Percentiles rank a stretch among this genome's conserved stretches.
These are phyloP conservation scores for Candida stauntonica DNA, from an alignment of 805 yeast species.

Conservation along the genomic window DNA sequence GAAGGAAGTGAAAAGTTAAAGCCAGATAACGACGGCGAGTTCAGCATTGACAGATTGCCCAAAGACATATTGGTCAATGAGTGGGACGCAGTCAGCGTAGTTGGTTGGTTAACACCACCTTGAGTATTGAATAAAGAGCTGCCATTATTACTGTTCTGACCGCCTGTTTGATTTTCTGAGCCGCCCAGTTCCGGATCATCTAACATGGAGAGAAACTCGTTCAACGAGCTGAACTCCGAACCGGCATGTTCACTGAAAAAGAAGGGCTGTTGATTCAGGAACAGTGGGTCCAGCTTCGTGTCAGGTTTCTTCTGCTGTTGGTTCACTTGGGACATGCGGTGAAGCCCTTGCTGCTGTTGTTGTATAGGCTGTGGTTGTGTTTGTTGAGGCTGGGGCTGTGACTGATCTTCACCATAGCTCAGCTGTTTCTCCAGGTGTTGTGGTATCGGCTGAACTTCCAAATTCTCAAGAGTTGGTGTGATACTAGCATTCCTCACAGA, in stretches of 20 bases:
- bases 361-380: constrained; percentile 7
- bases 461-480: constrained; percentile 13
- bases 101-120: constrained; percentile 1
- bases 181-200: constrained; percentile 91
- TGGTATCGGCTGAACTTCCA: constrained; percentile 21
- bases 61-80: constrained; percentile 27
- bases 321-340: neutral
- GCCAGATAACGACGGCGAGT: constrained; percentile 21
- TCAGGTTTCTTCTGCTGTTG: constrained; percentile 8
- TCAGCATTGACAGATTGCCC: constrained; percentile 20
- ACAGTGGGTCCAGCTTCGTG: constrained; percentile 15
- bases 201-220: constrained; percentile 84
- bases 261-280: constrained; percentile 56
- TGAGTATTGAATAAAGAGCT: constrained; percentile 12
- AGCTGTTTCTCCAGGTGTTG: constrained; percentile 20
- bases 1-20: constrained; percentile 10
- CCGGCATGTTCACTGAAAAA: constrained; percentile 92
- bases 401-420: constrained; percentile 1
- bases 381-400: neutral
- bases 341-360: constrained; percentile 1
- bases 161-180: too few relatives aligned
- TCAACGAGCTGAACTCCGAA: constrained; percentile 83
- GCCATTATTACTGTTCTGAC: too few relatives aligned
- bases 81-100: constrained; percentile 20
- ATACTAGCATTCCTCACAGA: neutral